Percentiles rank a stretch among this genome's conserved stretches.
phyloP scores from a whole-genome alignment of 2,329 filamentous ascomycete genomes.

The Camillea tinctor region DNA sequence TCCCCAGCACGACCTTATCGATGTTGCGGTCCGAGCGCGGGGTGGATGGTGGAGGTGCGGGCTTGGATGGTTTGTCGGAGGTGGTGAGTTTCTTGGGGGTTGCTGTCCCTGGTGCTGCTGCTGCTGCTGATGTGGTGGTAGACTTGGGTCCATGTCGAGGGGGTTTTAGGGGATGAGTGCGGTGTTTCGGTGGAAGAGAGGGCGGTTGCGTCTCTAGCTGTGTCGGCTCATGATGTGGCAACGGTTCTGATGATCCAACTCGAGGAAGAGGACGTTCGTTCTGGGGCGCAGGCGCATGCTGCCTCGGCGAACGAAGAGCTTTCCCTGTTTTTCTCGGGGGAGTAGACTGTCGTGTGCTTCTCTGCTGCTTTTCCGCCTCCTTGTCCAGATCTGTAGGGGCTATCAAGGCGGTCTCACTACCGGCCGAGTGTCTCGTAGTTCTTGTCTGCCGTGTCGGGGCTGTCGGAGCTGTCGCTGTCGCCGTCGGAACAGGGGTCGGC shows the following conservation, averaged over 20 bases:
- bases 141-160: slow-evolving; percentile 1
- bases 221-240: background rate
- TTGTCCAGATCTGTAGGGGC: background rate
- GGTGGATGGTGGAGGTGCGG: slow-evolving; percentile 34
- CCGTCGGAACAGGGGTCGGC: background rate
- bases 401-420: background rate
- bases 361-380: background rate
- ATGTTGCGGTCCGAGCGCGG: slow-evolving; percentile 69
- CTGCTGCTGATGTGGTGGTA: slow-evolving; percentile 1
- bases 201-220: background rate
- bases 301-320: background rate
- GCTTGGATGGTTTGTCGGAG: slow-evolving; percentile 17
- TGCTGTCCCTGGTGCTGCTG: background rate
- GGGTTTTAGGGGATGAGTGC: background rate
- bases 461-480: background rate
- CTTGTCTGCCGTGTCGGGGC: slow-evolving; percentile 14
- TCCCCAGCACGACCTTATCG: slow-evolving; percentile 80
- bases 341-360: slow-evolving; percentile 12
- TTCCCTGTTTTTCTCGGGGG: background rate
- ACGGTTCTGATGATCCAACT: background rate
- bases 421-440: slow-evolving; percentile 8
- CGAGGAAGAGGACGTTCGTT: background rate
- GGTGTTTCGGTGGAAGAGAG: background rate
- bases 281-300: background rate
- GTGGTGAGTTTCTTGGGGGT: slow-evolving; percentile 16